phyloP scores from a whole-genome alignment of 768 basidiomycete genomes.

The Podaxis pistillaris region DNA sequence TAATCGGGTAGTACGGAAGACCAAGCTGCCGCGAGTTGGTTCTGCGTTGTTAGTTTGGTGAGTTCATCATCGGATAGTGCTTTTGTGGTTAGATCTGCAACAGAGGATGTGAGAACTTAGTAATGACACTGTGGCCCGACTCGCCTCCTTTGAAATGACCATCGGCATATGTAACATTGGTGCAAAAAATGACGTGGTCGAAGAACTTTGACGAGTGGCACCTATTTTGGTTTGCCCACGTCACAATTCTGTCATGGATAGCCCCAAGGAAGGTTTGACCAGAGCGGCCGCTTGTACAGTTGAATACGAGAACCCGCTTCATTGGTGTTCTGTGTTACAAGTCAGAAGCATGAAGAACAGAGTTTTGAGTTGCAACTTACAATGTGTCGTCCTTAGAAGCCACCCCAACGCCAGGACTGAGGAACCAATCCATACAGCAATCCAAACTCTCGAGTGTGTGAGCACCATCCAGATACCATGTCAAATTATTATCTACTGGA shows the following conservation, averaged over 20 bases:
- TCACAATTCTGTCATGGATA: conserved; percentile 50
- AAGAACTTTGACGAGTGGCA: conserved; percentile 55
- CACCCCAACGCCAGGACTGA: conserved; percentile 54
- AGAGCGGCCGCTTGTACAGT: conserved; percentile 90
- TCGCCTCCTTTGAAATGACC: conserved; percentile 90
- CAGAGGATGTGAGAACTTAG: neutral
- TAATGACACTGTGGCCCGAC: conserved; percentile 10
- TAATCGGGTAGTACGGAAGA: conserved; percentile 57
- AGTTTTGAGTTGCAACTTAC: conserved; percentile 4
- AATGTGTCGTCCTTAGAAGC: conserved; percentile 19
- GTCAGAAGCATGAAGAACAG: conserved; percentile 6
- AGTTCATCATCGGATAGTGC: conserved; percentile 64
- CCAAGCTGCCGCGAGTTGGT: conserved; percentile 78
- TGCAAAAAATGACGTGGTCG: conserved; percentile 88
- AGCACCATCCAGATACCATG: conserved; percentile 95
- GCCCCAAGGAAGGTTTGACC: conserved; percentile 66
- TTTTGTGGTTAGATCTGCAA: conserved; percentile 72
- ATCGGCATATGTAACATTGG: conserved; percentile 91
- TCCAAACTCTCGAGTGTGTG: conserved; percentile 90
- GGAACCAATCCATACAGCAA: conserved; percentile 90
- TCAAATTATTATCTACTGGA: conserved; percentile 45
- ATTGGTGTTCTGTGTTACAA: conserved; percentile 21
- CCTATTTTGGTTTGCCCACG: conserved; percentile 36
- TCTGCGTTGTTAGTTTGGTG: conserved; percentile 68
- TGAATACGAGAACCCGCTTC: conserved; percentile 80